These are phyloP conservation scores for Microsporum ferrugineum DNA, from an alignment of 2,329 filamentous ascomycete species.

Conservation along the genomic window DNA sequence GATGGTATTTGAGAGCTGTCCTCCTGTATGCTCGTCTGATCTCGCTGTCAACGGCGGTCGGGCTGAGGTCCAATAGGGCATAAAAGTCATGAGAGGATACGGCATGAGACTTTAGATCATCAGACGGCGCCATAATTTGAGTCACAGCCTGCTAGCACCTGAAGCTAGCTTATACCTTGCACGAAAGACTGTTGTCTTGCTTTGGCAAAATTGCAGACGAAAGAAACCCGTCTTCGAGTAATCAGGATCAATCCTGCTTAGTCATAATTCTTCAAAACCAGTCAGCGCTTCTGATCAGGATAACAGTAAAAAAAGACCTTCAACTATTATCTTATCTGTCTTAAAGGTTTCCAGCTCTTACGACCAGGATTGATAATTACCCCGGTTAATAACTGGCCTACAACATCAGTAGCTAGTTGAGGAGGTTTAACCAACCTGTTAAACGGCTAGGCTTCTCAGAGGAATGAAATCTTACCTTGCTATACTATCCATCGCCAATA, in stretches of 20 bases:
- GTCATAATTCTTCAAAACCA: neutral
- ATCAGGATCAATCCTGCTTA: neutral
- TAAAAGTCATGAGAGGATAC: constrained; percentile 62
- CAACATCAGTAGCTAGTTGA: no score
- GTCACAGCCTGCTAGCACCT: neutral
- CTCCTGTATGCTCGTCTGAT: constrained; percentile 77
- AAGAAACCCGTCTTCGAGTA: neutral
- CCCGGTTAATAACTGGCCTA: no score
- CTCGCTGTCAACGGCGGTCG: constrained; percentile 55
- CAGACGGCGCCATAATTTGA: constrained; percentile 25
- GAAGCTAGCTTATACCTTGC: neutral
- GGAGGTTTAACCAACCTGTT: no score
- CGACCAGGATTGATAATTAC: no score
- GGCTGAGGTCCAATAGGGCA: constrained; percentile 56
- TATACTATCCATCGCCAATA: neutral
- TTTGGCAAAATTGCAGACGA: neutral
- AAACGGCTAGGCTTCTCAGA: no score
- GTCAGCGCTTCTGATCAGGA: no score
- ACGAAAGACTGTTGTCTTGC: neutral
- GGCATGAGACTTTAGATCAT: constrained; percentile 47
- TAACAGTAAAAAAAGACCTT: no score
- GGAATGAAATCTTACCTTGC: no score
- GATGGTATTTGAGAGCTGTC: constrained; percentile 80
- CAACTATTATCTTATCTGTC: no score
- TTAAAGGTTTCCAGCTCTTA: no score